phyloP scores from a whole-genome alignment of 1,139 yeast genomes.

The Hansenula sp. region DNA sequence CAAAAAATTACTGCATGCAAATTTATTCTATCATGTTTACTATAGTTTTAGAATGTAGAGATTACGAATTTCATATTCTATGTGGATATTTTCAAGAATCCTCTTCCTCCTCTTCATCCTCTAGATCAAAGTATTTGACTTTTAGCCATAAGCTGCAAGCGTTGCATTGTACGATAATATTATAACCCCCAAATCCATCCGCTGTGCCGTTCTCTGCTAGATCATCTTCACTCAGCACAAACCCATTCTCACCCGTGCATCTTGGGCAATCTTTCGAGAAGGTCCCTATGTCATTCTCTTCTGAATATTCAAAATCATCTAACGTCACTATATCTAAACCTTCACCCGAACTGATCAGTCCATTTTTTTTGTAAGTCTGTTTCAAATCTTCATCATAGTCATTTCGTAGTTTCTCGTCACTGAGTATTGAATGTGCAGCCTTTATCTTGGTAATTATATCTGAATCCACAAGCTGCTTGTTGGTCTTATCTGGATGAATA shows the following conservation, averaged over 20 bases:
- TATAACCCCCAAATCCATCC: conserved; percentile 55
- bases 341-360: conserved; percentile 52
- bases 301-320: conserved; percentile 47
- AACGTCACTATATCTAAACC: conserved; percentile 66
- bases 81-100: neutral
- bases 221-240: conserved; percentile 56
- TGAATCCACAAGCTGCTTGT: conserved; percentile 12
- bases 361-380: conserved; percentile 38
- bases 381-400: conserved; percentile 47
- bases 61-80: too few relatives aligned
- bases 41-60: too few relatives aligned
- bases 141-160: conserved; percentile 85
- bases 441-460: conserved; percentile 42
- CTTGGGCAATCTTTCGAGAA: conserved; percentile 69
- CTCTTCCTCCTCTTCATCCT: conserved; percentile 17
- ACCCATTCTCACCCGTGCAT: conserved; percentile 55
- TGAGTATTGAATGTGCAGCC: conserved; percentile 55
- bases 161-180: conserved; percentile 70
- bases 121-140: conserved; percentile 56
- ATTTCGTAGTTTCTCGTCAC: conserved; percentile 34
- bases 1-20: neutral
- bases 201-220: conserved; percentile 45
- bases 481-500: conserved; percentile 74
- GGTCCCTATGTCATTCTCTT: conserved; percentile 25
- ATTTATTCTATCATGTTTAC: too few relatives aligned